These are phyloP conservation scores for Pezicula carpinea DNA, from an alignment of 2,329 filamentous ascomycete species.

Conservation along the genomic window DNA sequence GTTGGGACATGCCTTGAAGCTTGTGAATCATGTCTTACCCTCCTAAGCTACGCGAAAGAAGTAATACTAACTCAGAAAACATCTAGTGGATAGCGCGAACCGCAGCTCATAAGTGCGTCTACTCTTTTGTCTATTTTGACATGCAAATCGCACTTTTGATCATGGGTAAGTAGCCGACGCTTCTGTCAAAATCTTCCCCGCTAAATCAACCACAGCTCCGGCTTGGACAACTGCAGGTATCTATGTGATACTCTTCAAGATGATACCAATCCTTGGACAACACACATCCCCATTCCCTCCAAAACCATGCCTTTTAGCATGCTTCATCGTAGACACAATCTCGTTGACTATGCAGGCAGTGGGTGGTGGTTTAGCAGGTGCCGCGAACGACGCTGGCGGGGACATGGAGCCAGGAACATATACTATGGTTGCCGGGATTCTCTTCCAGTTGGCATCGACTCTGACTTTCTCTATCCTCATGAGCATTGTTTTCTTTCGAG, in stretches of 20 bases:
- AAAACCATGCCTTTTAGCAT: constrained; percentile 49
- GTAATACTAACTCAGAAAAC: no score
- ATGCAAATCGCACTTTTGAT: constrained; percentile 39
- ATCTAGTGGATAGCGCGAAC: constrained; percentile 20
- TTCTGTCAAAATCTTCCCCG: not conserved
- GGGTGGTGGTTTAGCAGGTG: constrained; percentile 48
- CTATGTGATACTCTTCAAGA: constrained; percentile 59
- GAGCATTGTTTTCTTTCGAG: constrained; percentile 22
- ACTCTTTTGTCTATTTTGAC: constrained; percentile 29
- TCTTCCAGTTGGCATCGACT: constrained; percentile 30
- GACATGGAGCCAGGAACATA: constrained; percentile 22
- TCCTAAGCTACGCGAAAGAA: no score
- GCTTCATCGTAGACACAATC: constrained; percentile 52
- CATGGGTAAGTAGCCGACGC: constrained; percentile 36
- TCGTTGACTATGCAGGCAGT: constrained; percentile 55
- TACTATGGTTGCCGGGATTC: constrained; percentile 34
- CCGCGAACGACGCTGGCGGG: constrained; percentile 30
- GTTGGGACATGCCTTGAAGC: no score
- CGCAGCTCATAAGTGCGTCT: constrained; percentile 23
- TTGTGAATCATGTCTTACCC: no score
- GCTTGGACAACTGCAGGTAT: constrained; percentile 55
- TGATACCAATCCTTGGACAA: constrained; percentile 44
- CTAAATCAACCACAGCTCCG: constrained; percentile 12
- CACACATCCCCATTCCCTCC: constrained; percentile 45
- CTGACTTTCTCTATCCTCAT: constrained; percentile 38